Evolutionary conservation across 2,329 filamentous ascomycete genomes (phyloP).

Genomic region (Hypoxylon sp.): DNA sequence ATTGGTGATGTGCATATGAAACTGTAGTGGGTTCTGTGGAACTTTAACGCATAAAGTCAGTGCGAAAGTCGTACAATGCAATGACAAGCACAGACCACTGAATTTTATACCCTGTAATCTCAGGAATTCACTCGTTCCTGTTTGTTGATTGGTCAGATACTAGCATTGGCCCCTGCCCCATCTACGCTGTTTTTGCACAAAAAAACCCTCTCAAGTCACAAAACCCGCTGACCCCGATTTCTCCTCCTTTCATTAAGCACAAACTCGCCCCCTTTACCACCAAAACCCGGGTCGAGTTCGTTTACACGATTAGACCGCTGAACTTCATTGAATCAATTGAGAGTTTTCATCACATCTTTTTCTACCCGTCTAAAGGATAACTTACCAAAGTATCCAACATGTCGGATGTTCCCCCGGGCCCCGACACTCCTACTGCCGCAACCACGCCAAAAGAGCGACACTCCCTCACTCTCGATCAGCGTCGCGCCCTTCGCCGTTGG

Average conservation of each 20-base stretch:
- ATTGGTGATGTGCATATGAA: slow-evolving; percentile 36
- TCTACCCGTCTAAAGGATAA: slow-evolving; percentile 24
- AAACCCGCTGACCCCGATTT: slow-evolving; percentile 49
- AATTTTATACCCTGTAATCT: slow-evolving; percentile 42
- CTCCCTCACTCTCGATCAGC: slow-evolving; percentile 74
- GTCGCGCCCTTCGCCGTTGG: slow-evolving; percentile 72
- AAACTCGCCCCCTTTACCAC: slow-evolving; percentile 53
- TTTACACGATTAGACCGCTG: slow-evolving; percentile 54
- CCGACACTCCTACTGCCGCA: slow-evolving; percentile 40
- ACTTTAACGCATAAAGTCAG: slow-evolving; percentile 45
- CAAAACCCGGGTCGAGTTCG: slow-evolving; percentile 52
- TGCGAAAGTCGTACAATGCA: slow-evolving; percentile 47
- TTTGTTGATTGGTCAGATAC: slow-evolving; percentile 16
- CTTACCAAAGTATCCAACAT: slow-evolving; percentile 30
- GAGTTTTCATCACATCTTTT: slow-evolving; percentile 36
- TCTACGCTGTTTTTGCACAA: slow-evolving; percentile 31
- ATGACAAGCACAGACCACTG: slow-evolving; percentile 45
- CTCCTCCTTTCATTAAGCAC: slow-evolving; percentile 53
- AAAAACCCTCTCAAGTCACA: slow-evolving; percentile 43
- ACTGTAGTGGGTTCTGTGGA: slow-evolving; percentile 26
- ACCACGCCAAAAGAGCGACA: slow-evolving; percentile 66
- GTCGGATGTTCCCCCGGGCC: slow-evolving; percentile 50
- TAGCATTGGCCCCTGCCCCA: slow-evolving; percentile 24
- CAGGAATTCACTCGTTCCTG: not conserved
- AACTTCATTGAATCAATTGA: slow-evolving; percentile 52